Conservation (phyloP, 768 basidiomycete species). For the Lanmaoa rubissima region DNA sequence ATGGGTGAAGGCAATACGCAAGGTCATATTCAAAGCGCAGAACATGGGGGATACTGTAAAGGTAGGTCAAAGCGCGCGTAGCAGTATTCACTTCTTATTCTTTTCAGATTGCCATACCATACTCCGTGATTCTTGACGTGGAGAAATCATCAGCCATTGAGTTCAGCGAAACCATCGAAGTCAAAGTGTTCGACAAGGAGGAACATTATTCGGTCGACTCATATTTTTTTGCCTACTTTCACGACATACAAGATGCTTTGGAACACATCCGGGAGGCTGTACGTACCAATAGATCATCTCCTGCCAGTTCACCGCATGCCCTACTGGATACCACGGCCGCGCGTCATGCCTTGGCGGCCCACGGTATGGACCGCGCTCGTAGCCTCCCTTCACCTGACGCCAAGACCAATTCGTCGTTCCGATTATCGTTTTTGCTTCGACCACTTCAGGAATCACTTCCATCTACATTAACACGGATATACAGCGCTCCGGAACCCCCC, state of each 20-base stretch:
- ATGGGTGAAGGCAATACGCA: conserved; percentile 94
- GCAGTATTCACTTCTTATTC: conserved; percentile 4
- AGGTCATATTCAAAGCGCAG: conserved; percentile 93
- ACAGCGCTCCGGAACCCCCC: conserved; percentile 32
- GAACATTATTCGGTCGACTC: conserved; percentile 80
- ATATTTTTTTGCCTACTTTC: conserved; percentile 95
- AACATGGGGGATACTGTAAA: conserved; percentile 97
- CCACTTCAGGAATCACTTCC: conserved; percentile 62
- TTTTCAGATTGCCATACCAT: conserved; percentile 85
- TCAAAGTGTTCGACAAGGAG: conserved; percentile 82
- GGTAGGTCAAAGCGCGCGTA: conserved; percentile 39
- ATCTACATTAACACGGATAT: conserved; percentile 34
- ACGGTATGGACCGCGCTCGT: conserved; percentile 39
- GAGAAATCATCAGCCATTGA: conserved; percentile 88
- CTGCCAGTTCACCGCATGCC: conserved; percentile 20
- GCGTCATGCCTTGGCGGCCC: conserved; percentile 29
- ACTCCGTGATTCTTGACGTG: conserved; percentile 84
- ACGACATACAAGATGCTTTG: conserved; percentile 71
- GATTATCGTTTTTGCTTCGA: conserved; percentile 61
- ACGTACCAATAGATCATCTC: conserved; percentile 46
- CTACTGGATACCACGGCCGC: conserved; percentile 62
- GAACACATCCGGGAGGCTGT: conserved; percentile 81
- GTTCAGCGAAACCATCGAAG: conserved; percentile 94
- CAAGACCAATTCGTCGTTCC: conserved; percentile 49
- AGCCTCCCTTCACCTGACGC: conserved; percentile 36